Evolutionary conservation across 2,329 filamentous ascomycete species (phyloP), one percentile per base, ranked within the genome.

Genomic region (Paraphaeosphaeria sporulosa): DNA sequence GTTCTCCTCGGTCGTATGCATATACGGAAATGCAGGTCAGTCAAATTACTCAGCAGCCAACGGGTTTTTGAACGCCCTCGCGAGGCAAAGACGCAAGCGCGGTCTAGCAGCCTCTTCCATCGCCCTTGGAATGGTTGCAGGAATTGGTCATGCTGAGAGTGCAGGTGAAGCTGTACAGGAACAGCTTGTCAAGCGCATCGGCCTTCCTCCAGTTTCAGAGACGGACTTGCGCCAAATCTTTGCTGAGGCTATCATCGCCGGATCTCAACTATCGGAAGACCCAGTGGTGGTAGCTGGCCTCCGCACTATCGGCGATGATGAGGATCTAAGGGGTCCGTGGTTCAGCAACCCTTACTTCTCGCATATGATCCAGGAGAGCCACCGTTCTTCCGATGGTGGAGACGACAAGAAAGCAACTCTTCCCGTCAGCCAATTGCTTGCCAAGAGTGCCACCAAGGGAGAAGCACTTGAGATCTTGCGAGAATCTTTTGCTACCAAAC

Each of bases 21-120:
- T 40, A 8, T n/a, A 17, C 21, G 62, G 63, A 19, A 66, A 63
- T 34, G 1, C 12, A 1, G 65, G 65, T 8, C 68, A 72, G 58
- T 8, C 55, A 2, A 62, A 42, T 42, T 72, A 71, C 47, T 12
- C 40, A 17, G 62, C 60, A 0, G 67, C 63, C 1, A 71, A 70
- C 50, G 59, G 62, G 1, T 85, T 76, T 72, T 80, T 85, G 76
- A 65, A 61, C 6, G 63, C 65, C 1, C 63, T 85, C 0, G 79
- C 76, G 68, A 76, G 2, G 77, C 59, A 58, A 0, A 63, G 71
- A 7, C 47, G 69, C 2, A 12, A 15, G 8, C 55, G 55, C 1
- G 62, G 64, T 0, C 10, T 54, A 1, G 51, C 38, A 5, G 51
- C 13, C 2, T 19, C 38, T 2, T 34, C 4, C 15, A 44, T 13